Percentiles rank a stretch among this genome's conserved stretches.
These are phyloP conservation scores for Erythrobasidium hasegawianum DNA, from an alignment of 1,284 basidiomycete genomes.

Conservation along the genomic window DNA sequence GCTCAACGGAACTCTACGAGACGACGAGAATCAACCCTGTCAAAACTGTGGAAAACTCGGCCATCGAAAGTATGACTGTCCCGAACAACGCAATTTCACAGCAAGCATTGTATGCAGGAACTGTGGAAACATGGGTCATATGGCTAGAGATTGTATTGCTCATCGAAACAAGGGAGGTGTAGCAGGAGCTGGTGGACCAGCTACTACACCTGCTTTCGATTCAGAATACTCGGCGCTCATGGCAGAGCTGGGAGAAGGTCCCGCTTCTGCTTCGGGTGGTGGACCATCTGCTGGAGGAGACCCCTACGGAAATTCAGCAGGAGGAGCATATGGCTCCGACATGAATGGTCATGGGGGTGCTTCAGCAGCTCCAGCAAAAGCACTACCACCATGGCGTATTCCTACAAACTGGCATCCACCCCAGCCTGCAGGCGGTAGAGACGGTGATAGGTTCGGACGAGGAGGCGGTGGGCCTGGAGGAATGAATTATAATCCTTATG, in stretches of 20 bases:
- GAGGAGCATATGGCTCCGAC: background rate
- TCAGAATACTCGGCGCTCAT: constrained; percentile 95
- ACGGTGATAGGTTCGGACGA: constrained; percentile 1
- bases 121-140: constrained; percentile 86
- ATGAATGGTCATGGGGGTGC: background rate
- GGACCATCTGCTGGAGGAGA: background rate
- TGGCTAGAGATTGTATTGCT: constrained; percentile 62
- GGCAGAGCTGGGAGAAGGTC: constrained; percentile 89
- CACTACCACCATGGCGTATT: constrained; percentile 54
- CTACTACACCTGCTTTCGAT: constrained; percentile 60
- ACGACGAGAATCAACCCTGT: constrained; percentile 99
- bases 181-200: background rate
- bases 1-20: constrained; percentile 90
- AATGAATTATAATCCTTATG: constrained; percentile 19
- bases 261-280: constrained; percentile 50
- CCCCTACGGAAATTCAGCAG: background rate
- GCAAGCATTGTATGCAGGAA: constrained; percentile 93
- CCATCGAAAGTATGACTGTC: constrained; percentile 88
- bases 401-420: constrained; percentile 51
- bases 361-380: background rate
- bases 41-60: constrained; percentile 94
- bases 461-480: constrained; percentile 10
- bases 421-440: constrained; percentile 19
- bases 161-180: constrained; percentile 19
- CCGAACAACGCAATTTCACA: constrained; percentile 91